Evolutionary conservation across 2,329 filamentous ascomycete species (phyloP).

Genomic region (Pseudogymnoascus verrucosus): DNA sequence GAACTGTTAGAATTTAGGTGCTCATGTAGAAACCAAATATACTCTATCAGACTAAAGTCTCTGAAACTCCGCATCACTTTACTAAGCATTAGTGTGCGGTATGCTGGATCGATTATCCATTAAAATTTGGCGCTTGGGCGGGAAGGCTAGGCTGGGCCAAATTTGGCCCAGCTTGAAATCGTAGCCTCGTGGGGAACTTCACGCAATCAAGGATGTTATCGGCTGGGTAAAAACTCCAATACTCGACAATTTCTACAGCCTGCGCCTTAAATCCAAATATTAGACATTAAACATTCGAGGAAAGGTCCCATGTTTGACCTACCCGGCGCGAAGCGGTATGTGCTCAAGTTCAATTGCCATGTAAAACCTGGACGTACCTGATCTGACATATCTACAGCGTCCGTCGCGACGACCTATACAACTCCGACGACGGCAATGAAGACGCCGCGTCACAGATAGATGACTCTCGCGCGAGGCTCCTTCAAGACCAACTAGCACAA

Average conservation of each 20-base stretch:
- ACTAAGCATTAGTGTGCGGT: background rate
- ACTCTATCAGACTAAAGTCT: background rate
- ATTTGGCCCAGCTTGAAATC: background rate
- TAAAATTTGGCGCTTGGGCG: background rate
- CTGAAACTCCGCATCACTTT: background rate
- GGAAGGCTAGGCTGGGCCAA: background rate
- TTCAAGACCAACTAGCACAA: conserved; percentile 19
- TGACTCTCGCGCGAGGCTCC: conserved; percentile 13
- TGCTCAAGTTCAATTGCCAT: conserved; percentile 5
- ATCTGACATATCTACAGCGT: conserved; percentile 33
- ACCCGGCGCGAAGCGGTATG: conserved; percentile 45
- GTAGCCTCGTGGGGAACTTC: conserved; percentile 1
- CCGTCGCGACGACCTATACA: conserved; percentile 45
- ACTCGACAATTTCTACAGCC: background rate
- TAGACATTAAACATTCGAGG: background rate
- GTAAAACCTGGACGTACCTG: conserved; percentile 1
- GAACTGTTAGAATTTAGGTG: background rate
- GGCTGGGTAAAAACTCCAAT: background rate
- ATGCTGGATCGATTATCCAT: background rate
- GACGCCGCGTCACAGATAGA: conserved; percentile 33
- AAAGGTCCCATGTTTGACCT: conserved; percentile 40
- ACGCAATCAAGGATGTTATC: background rate
- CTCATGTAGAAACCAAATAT: background rate
- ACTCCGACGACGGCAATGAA: conserved; percentile 15
- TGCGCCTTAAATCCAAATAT: background rate